These are phyloP conservation scores for Phyllosticta paracitricarpa DNA, from an alignment of 2,329 filamentous ascomycete genomes.

Conservation along the genomic window DNA sequence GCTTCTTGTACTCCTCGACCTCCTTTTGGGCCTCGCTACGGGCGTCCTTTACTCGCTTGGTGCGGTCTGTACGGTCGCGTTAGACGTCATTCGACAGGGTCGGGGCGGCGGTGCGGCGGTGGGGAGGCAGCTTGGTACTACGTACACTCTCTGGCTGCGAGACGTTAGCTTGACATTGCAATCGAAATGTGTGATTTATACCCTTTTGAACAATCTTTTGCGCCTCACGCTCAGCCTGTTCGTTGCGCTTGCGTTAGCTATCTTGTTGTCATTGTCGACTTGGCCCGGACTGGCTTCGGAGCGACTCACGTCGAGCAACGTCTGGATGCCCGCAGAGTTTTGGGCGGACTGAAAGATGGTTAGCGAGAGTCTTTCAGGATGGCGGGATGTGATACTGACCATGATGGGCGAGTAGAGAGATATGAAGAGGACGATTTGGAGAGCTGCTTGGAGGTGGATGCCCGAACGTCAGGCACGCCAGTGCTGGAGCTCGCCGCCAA, in stretches of 20 bases:
- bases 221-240: conserved; percentile 88
- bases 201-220: conserved; percentile 99
- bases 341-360: conserved; percentile 67
- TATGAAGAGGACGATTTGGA: conserved; percentile 1
- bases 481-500: conserved; percentile 10
- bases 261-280: conserved; percentile 15
- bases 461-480: conserved; percentile 2
- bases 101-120: conserved; percentile 5
- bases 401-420: conserved; percentile 6
- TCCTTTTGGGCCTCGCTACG: conserved; percentile 95
- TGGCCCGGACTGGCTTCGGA: conserved; percentile 11
- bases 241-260: conserved; percentile 27
- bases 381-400: not conserved
- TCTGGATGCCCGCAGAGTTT: conserved; percentile 97
- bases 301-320: conserved; percentile 81
- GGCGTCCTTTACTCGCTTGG: conserved; percentile 94
- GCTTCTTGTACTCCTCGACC: conserved; percentile 80
- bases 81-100: conserved; percentile 13
- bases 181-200: conserved; percentile 30
- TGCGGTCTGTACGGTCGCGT: conserved; percentile 55
- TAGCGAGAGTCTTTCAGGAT: conserved; percentile 12
- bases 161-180: not conserved
- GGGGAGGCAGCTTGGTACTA: not conserved
- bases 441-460: conserved; percentile 5
- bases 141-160: conserved; percentile 74